Base-by-base conservation (phyloP, 2,329 filamentous ascomycete genomes). In the Coleophoma crateriformis region DNA sequence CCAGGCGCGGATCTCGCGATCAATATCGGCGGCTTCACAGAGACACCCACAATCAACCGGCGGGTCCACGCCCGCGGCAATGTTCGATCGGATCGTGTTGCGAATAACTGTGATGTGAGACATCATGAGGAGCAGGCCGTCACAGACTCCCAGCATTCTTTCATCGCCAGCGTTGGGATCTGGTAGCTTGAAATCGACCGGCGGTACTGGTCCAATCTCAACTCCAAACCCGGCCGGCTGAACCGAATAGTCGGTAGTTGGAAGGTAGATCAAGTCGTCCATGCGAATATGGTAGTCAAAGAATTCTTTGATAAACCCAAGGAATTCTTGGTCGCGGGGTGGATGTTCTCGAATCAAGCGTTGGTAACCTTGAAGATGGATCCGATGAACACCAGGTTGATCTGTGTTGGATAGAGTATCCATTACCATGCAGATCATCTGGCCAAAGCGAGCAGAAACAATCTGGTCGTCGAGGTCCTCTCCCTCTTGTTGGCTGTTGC, bases 271-370 rank as follows among this genome's bases (percentile, higher is more conserved):
- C 2, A 85, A 67, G 53, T 84, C 79, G 58, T 85, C 81, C n/a
- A 79, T 79, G 52, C 75, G 79, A 38, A 84, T 80, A 65, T 94
- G 88, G 60, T 94, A 95, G 64, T 90, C 86, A 67, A 95, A 92
- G 68, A 95, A 92, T 64, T 85, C 82, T 53, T 82, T 73, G 50
- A 84, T 79, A 58, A 85, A 83, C 46, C 88, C 84, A 54, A 85
- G 84, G 62, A 94, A 90, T 19, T 82, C 79, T 17, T 82, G 68
- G 75, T 90, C 71, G 62, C 79, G 62, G 47, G 86, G 73, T 62
- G 82, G 81, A 2, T 71, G 77, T 49, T 77, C 70, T 39, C 73
- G 74, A n/a, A 92, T 82, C 50, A 95, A 76, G 50, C 78, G 78
- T 58, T 88, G 82, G 55, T 91, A 91, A 1, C 82, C 87, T 52